Base-by-base conservation (phyloP, 192 early-diverging fungal genomes). In the Backusella luteola region DNA sequence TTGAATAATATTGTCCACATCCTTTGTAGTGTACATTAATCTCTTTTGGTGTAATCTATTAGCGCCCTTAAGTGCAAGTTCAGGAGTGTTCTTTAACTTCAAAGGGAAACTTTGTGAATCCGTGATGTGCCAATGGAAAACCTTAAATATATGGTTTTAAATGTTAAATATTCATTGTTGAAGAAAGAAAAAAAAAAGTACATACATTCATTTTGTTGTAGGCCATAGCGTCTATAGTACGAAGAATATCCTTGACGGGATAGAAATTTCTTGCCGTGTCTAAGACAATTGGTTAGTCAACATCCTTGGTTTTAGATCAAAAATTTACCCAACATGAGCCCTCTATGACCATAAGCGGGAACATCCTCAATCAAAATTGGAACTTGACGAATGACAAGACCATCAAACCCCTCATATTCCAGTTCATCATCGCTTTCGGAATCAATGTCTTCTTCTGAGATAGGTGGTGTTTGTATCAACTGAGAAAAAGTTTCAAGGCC, bases 91-190 rank as follows among this genome's bases (percentile, higher is more conserved):
- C 66, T 89, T 83, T 9, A 90, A 85, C 52, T 82, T 82, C n/a
- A 93, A 73, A 0, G 92, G 93, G 83, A 93, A 95, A 21, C 89
- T 91, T 21, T 90, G 90, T 9, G 89, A 79, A 73, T 94, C 94
- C 0, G 90, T 87, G 21, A 95, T 83, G 73, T 95, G 93, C 92
- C 92, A 94, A 82, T 94, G 93, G 63, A 94, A 86, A 44, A 94
- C 79, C 79, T 80, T 56, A 53, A 46, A 67, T 14, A 34, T 6
- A 26, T 23, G 2, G 26, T 41, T 11, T 21, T 19, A 21, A 39
- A 12, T 1, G 8, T n/a, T 44, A 44, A 15, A 44, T 44, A 44
- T 44, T 17, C 42, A 44, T 44, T 44, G 4, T 44, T 26, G 9
- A 26, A 26, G 23, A 59, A 59, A 21, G 21, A 63, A 63, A 59